Percentiles rank a stretch among this genome's conserved stretches.
Conservation (phyloP, 2,329 filamentous ascomycete genomes). For the Blastomyces silverae region DNA sequence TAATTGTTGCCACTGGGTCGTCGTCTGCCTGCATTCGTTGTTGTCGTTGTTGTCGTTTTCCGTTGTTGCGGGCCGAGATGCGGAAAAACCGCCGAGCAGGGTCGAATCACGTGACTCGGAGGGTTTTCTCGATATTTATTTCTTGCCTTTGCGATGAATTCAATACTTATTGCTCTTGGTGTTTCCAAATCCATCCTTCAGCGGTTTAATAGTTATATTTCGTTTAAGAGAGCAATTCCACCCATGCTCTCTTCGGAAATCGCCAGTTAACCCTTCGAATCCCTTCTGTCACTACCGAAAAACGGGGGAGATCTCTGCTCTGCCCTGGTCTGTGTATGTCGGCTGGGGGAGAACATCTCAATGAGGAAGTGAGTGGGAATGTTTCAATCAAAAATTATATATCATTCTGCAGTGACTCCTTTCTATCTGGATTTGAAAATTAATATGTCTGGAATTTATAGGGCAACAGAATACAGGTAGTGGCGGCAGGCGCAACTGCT, state of each 20-base stretch:
- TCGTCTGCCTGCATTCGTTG: neutral
- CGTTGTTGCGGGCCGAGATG: neutral
- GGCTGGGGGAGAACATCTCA: conserved; percentile 55
- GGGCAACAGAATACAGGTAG: conserved; percentile 61
- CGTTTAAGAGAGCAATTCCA: neutral
- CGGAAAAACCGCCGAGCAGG: neutral
- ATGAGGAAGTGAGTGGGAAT: conserved; percentile 54
- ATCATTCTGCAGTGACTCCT: neutral
- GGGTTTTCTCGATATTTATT: neutral
- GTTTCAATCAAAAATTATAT: neutral
- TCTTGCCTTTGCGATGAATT: neutral
- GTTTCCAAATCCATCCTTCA: neutral
- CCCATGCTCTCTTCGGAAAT: neutral
- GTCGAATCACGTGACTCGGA: neutral
- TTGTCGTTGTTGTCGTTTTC: neutral
- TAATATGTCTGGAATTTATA: conserved; percentile 28
- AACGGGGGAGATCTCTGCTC: neutral
- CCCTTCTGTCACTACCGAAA: neutral
- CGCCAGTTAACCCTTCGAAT: neutral
- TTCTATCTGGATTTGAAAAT: neutral
- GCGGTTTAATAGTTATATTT: neutral
- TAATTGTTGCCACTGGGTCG: neutral
- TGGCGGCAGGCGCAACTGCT: conserved; percentile 61
- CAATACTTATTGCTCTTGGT: neutral
- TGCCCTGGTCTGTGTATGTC: conserved; percentile 51